Evolutionary conservation across 2,329 filamentous ascomycete genomes (phyloP), one percentile per base, ranked within the genome.

Genomic region (Colletotrichum phormii): DNA sequence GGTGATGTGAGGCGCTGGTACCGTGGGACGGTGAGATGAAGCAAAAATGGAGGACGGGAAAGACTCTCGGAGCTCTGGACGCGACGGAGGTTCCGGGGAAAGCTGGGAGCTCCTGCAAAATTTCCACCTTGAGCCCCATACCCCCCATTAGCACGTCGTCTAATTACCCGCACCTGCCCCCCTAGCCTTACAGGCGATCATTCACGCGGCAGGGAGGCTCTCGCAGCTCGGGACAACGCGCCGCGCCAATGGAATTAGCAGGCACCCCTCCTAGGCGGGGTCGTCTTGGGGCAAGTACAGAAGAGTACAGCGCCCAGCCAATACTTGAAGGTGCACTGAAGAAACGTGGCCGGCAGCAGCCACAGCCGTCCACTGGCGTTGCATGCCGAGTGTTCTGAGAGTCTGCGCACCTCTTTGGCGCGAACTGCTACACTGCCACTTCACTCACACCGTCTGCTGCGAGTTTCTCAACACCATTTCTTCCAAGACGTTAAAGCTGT

Each of bases 21-120:
- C 37, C 37, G 66, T 49, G 35, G 69, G 42, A 66, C 60, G 42
- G 33, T 49, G 42, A 24, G 54, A 37, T 62, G 57, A 61, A 61
- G 62, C 63, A 11, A 55, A 55, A 61, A 11, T 29, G 53, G 9
- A 9, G 22, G 9, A 46, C 15, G n/a, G 15, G 26, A 51, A 15
- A 18, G 37, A 22, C 9, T 35, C 49, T 35, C 9, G 60, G 29
- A 72, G 69, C 64, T 60, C 42, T 64, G 54, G 54, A 69, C 31
- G 59, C 35, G 66, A 70, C 54, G 55, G 66, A 70, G 58, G 70
- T 54, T 61, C 60, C 59, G 66, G 70, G 66, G 46, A 60, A 72
- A 72, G 70, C 66, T 72, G 24, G 55, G 70, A 70, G 70, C 70
- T 72, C 54, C 54, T 57, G 70, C 66, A 72, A 72, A 72, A 72